Percentiles rank a stretch among this genome's conserved stretches.
Conservation (phyloP, 2,329 filamentous ascomycete species). For the Metarhizium humberi region DNA sequence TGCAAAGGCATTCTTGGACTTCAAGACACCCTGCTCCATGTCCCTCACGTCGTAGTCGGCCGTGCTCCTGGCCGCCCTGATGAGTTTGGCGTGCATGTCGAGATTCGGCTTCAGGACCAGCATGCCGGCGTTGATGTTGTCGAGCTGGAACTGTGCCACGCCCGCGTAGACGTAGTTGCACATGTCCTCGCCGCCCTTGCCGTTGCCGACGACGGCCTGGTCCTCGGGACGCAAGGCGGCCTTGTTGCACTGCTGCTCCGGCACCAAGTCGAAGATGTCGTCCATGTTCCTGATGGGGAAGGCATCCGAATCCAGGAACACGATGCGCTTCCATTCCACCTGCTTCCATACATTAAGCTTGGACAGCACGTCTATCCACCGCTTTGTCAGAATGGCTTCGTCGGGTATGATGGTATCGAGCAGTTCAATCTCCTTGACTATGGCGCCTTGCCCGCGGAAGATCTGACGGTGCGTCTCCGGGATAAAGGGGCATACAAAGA, state of each 20-base stretch:
- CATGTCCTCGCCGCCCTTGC: background rate
- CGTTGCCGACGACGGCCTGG: background rate
- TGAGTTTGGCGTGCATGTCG: conserved; percentile 2
- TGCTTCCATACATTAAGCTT: conserved; percentile 2
- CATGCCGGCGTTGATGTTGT: conserved; percentile 5
- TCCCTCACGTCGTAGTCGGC: background rate
- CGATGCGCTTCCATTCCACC: conserved; percentile 2
- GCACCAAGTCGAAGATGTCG: background rate
- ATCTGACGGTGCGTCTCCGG: background rate
- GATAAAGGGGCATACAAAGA: conserved; percentile 4
- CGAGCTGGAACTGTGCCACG: conserved; percentile 1
- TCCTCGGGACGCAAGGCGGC: background rate
- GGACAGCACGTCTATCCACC: conserved; percentile 3
- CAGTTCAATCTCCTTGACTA: conserved; percentile 2
- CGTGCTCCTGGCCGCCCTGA: conserved; percentile 1
- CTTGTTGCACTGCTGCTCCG: background rate
- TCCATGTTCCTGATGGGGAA: conserved; percentile 2
- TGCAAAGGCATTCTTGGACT: conserved; percentile 2
- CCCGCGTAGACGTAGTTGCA: conserved; percentile 2
- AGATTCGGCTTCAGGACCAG: conserved; percentile 2
- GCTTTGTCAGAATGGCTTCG: background rate
- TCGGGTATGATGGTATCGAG: conserved; percentile 1
- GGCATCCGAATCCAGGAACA: conserved; percentile 2
- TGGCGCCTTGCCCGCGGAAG: background rate
- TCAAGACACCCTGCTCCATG: conserved; percentile 4